Percentiles rank a stretch among this genome's conserved stretches.
These are phyloP conservation scores for Daphne laureola DNA, from an alignment of 441 rosid species.

Conservation along the genomic window DNA sequence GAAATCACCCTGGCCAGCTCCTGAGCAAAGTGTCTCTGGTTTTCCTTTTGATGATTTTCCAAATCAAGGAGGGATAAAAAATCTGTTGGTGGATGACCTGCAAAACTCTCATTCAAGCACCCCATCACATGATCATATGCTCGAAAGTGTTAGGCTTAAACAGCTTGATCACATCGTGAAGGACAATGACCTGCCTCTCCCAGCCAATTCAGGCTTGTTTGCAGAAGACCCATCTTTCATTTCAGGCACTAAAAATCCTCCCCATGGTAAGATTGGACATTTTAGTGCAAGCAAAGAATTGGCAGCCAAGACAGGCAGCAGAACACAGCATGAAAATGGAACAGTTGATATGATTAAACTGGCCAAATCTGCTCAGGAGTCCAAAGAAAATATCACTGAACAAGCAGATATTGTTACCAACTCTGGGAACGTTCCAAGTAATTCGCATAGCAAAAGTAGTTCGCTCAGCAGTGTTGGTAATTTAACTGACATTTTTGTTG, in stretches of 20 bases:
- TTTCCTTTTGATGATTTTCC: slow-evolving; percentile 15
- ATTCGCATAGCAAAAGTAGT: slow-evolving; percentile 15
- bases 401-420: slow-evolving; percentile 12
- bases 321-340: slow-evolving; percentile 8
- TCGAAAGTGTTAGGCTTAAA: slow-evolving; percentile 6
- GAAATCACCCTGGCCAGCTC: slow-evolving; percentile 19
- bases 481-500: background rate
- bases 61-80: slow-evolving; percentile 20
- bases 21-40: slow-evolving; percentile 16
- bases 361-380: slow-evolving; percentile 16
- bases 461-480: slow-evolving; percentile 19
- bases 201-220: slow-evolving; percentile 17
- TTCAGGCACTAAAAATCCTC: slow-evolving; percentile 17
- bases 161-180: slow-evolving; percentile 8
- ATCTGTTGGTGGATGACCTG: slow-evolving; percentile 16
- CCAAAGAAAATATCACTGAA: slow-evolving; percentile 19
- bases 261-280: slow-evolving; percentile 17
- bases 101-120: slow-evolving; percentile 10
- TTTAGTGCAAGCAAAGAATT: slow-evolving; percentile 14
- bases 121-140: slow-evolving; percentile 16
- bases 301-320: slow-evolving; percentile 17
- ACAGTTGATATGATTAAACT: slow-evolving; percentile 12
- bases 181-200: slow-evolving; percentile 15
- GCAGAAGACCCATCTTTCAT: slow-evolving; percentile 13
- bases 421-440: slow-evolving; percentile 14